A percentile compares a stretch with the other conserved stretches of the same genome.
Evolutionary conservation across 2,329 filamentous ascomycete species (phyloP).

Genomic region (Colletotrichum sp.): DNA sequence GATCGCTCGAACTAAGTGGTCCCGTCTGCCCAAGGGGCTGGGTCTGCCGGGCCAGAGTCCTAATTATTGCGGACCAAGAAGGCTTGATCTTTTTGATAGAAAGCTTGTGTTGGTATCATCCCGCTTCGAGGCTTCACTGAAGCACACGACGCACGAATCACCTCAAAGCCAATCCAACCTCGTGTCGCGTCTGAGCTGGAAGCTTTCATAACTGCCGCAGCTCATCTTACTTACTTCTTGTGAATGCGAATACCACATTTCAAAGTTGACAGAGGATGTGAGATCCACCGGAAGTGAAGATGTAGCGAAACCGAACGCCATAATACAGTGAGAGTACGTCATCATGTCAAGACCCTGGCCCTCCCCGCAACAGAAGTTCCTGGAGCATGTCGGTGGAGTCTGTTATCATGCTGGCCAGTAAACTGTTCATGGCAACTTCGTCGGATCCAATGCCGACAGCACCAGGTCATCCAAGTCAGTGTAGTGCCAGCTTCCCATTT

Average conservation of each 20-base stretch:
- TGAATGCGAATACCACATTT: background rate
- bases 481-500: background rate
- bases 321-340: background rate
- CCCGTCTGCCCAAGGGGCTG: background rate
- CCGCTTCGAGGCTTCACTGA: background rate
- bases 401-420: background rate
- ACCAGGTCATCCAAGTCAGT: background rate
- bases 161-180: background rate
- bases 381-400: background rate
- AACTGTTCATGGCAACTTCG: background rate
- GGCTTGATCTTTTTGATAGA: background rate
- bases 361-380: conserved; percentile 1
- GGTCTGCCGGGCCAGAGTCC: background rate
- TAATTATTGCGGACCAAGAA: background rate
- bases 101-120: background rate
- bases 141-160: background rate
- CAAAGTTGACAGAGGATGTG: background rate
- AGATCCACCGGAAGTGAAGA: background rate
- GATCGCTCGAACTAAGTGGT: background rate
- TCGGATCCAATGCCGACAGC: background rate
- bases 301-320: background rate
- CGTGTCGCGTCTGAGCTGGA: background rate
- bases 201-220: background rate
- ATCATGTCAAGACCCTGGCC: background rate
- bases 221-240: background rate